Base-by-base conservation (phyloP, 2,329 filamentous ascomycete species). In the Graphilbum sp. region DNA sequence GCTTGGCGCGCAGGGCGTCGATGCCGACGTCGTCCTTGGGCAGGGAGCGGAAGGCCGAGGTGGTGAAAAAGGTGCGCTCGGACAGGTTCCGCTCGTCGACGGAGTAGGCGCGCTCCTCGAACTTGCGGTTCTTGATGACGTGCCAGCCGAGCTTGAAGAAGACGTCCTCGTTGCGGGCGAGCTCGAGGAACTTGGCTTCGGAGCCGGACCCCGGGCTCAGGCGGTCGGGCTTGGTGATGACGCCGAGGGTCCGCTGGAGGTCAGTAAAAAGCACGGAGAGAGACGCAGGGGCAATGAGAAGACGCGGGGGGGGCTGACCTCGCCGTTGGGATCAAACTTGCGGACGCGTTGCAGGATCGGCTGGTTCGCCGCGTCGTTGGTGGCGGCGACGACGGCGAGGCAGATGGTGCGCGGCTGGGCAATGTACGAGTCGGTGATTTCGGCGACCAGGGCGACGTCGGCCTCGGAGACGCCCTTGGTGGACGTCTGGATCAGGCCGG, bases 181-280 rank as follows among this genome's bases (percentile, higher is more conserved):
- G n/a, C n/a, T n/a, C n/a, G n/a, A n/a, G n/a, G n/a, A n/a, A n/a
- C n/a, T n/a, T 33, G 2, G 32, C 19, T 33, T 33, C 32, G 3
- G 20, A 23, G 15, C 32, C 19, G 19, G 20, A 34, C 15, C 32
- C 32, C 19, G 20, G 15, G 32, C 32, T 34, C 19, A 34, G 32
- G 21, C 5, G 53, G 40, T 80, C 75, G 0, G 71, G 66, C 45
- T 78, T 79, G 0, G 73, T 79, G 0, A 78, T 55, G 0, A 69
- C 59, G 0, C 61, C 62, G 7, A 69, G 47, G 0, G 64, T 69
- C 0, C 65, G 45, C 4, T 49, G 43, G 0, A n/a, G n/a, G n/a
- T n/a, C n/a, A n/a, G n/a, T n/a, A n/a, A n/a, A n/a, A n/a, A n/a
- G n/a, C n/a, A n/a, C n/a, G n/a, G n/a, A n/a, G n/a, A n/a, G n/a